Percentiles rank a stretch among this genome's conserved stretches.
phyloP scores from a whole-genome alignment of 169 alveolate species.

The Perkinsus olseni region DNA sequence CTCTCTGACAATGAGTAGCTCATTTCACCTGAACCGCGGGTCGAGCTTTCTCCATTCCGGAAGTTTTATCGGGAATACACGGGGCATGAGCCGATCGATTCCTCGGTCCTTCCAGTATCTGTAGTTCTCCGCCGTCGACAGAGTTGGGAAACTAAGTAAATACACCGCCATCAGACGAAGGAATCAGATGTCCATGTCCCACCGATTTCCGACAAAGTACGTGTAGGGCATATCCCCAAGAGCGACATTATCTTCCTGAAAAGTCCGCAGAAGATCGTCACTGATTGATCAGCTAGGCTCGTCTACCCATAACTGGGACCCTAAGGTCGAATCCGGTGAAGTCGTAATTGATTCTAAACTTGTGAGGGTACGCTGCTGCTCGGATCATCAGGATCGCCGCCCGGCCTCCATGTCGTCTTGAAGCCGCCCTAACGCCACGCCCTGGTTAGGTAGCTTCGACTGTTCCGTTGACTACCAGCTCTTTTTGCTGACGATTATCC shows the following conservation, averaged over 20 bases:
- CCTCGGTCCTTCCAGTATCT: constrained; percentile 59
- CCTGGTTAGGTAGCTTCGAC: too few species aligned
- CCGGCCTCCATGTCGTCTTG: neutral
- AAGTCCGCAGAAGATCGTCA: neutral
- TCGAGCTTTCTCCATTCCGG: constrained; percentile 33
- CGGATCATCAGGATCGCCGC: neutral
- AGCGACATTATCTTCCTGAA: neutral
- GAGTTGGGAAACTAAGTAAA: constrained; percentile 60
- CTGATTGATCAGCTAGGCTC: neutral
- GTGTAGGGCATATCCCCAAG: neutral
- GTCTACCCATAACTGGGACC: neutral
- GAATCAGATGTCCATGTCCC: neutral
- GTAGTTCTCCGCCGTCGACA: constrained; percentile 57
- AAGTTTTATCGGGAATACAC: constrained; percentile 64
- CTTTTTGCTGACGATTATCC: neutral
- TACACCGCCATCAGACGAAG: constrained; percentile 5
- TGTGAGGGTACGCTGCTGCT: neutral
- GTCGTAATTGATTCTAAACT: neutral
- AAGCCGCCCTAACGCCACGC: neutral
- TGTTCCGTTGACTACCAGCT: neutral
- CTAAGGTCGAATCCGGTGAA: neutral
- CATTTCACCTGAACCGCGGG: neutral
- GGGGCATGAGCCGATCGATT: constrained; percentile 53
- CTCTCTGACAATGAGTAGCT: too few species aligned
- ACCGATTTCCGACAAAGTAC: neutral